Percentiles rank a stretch among this genome's conserved stretches.
phyloP scores from a whole-genome alignment of 2,329 filamentous ascomycete genomes.

The Rhynchosporium secalis region DNA sequence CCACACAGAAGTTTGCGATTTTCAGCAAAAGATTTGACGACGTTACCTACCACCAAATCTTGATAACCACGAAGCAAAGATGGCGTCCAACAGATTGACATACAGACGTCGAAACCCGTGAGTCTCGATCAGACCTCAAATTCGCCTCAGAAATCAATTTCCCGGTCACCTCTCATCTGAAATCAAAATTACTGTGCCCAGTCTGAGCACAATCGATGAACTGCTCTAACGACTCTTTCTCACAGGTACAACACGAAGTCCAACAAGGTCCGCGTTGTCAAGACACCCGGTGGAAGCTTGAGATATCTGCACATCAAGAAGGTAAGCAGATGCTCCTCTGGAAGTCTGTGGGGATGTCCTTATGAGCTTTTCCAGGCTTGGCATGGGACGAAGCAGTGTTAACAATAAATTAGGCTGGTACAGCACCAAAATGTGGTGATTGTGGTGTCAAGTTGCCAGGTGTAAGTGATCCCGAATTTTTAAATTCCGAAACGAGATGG shows the following conservation, averaged over 20 bases:
- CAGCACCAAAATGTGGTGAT: conserved; percentile 98
- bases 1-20: neutral
- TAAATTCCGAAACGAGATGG: neutral
- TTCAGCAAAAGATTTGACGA: conserved; percentile 20
- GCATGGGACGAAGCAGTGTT: neutral
- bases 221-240: conserved; percentile 7
- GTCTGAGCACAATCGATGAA: neutral
- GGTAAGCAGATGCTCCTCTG: conserved; percentile 39
- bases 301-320: conserved; percentile 99
- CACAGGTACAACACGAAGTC: conserved; percentile 94
- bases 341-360: neutral
- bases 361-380: neutral
- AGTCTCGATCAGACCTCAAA: conserved; percentile 40
- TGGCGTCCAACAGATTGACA: conserved; percentile 52
- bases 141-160: neutral
- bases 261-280: conserved; percentile 94
- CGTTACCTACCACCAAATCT: conserved; percentile 9
- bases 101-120: conserved; percentile 74
- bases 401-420: conserved; percentile 59
- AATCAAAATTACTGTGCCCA: neutral
- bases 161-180: neutral
- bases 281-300: conserved; percentile 94
- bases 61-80: conserved; percentile 46
- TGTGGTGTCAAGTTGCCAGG: conserved; percentile 96
- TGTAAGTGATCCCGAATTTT: conserved; percentile 63